These are phyloP conservation scores for Aspergillus sojae DNA, from an alignment of 2,329 filamentous ascomycete species.

Conservation along the genomic window DNA sequence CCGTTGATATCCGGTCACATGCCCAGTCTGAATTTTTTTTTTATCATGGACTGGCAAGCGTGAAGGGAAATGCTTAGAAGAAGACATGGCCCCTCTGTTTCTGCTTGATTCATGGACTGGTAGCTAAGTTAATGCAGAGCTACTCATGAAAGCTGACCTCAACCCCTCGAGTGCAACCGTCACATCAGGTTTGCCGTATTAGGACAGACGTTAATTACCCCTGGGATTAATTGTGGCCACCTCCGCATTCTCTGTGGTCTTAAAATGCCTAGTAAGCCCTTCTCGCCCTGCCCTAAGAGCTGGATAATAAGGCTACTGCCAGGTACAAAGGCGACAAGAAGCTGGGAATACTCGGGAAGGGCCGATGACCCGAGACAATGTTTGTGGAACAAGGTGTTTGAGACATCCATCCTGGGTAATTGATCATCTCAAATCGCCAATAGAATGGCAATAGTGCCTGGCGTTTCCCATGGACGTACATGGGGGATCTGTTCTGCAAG, in stretches of 20 bases:
- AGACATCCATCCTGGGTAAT: background rate
- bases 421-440: background rate
- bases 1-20: background rate
- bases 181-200: background rate
- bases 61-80: background rate
- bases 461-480: background rate
- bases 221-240: background rate
- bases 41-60: background rate
- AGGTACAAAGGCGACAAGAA: background rate
- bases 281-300: background rate
- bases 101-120: background rate
- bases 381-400: background rate
- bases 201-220: background rate
- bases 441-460: background rate
- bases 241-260: background rate
- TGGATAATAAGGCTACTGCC: background rate
- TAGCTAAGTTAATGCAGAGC: background rate
- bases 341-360: slow-evolving; percentile 4
- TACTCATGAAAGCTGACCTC: background rate
- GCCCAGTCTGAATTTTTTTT: background rate
- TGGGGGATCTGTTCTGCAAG: background rate
- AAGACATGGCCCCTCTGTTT: background rate
- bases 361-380: slow-evolving; percentile 4
- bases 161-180: background rate
- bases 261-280: background rate